Percentiles rank a stretch among this genome's conserved stretches.
These are phyloP conservation scores for Kodamaea neixiangensis DNA, from an alignment of 805 yeast species.

Conservation along the genomic window DNA sequence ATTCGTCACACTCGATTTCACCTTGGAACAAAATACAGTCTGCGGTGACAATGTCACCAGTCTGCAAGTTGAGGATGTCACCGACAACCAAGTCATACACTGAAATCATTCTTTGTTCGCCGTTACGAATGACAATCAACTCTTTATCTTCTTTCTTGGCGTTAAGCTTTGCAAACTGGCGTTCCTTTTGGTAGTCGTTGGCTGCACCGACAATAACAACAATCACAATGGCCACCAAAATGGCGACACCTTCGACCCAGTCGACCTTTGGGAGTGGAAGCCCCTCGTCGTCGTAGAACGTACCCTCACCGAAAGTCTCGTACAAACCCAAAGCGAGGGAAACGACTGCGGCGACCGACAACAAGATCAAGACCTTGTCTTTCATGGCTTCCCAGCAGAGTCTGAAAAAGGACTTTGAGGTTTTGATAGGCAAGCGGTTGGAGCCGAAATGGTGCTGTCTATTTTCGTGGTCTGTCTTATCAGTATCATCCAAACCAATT, in stretches of 20 bases:
- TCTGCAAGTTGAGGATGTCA: conserved; percentile 77
- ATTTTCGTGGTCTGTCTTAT: conserved; percentile 28
- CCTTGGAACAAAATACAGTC: conserved; percentile 79
- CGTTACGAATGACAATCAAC: conserved; percentile 73
- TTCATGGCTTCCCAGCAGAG: conserved; percentile 83
- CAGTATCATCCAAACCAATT: conserved; percentile 43
- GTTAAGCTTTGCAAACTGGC: conserved; percentile 86
- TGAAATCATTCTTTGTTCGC: conserved; percentile 65
- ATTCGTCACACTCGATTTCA: conserved; percentile 84
- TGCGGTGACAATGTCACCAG: conserved; percentile 93
- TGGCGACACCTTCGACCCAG: conserved; percentile 99
- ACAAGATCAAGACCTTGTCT: conserved; percentile 84
- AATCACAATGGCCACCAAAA: conserved; percentile 84
- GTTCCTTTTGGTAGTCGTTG: conserved; percentile 96
- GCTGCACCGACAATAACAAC: conserved; percentile 92
- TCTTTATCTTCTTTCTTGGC: conserved; percentile 84
- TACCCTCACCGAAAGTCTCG: conserved; percentile 84
- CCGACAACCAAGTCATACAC: conserved; percentile 83
- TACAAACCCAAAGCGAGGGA: conserved; percentile 90
- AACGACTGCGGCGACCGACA: conserved; percentile 83
- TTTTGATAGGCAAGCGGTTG: conserved; percentile 70
- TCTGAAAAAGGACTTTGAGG: conserved; percentile 64
- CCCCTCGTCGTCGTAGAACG: conserved; percentile 78
- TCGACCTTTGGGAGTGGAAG: conserved; percentile 78
- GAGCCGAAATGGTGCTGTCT: conserved; percentile 61